A percentile compares a stretch with the other conserved stretches of the same genome.
Evolutionary conservation across 352 stramenopile species (phyloP).

Genomic region (Phytopythium montanum): DNA sequence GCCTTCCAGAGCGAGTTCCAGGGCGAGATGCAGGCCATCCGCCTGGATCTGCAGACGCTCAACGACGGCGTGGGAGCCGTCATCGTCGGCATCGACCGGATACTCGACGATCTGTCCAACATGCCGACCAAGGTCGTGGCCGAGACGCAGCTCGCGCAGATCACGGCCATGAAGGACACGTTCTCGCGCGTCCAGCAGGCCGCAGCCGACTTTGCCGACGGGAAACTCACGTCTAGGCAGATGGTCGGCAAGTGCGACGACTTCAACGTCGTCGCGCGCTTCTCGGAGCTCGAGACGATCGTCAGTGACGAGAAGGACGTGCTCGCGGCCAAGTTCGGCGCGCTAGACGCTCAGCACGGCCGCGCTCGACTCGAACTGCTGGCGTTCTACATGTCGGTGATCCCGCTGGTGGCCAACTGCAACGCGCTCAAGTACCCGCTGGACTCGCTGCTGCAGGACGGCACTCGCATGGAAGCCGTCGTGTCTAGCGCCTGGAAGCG

Average conservation of each 20-base stretch:
- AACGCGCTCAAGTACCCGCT: conserved; percentile 49
- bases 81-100: conserved; percentile 30
- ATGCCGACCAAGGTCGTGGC: conserved; percentile 37
- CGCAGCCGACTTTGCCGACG: conserved; percentile 26
- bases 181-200: conserved; percentile 29
- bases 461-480: conserved; percentile 19
- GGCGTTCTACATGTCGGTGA: conserved; percentile 40
- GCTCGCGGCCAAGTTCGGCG: conserved; percentile 28
- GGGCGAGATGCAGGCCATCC: conserved; percentile 24
- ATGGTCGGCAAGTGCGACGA: conserved; percentile 50
- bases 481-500: conserved; percentile 18
- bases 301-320: conserved; percentile 32
- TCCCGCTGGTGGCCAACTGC: conserved; percentile 43
- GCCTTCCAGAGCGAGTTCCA: conserved; percentile 22
- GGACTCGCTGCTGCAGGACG: conserved; percentile 30
- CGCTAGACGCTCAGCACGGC: conserved; percentile 20
- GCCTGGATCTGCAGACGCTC: conserved; percentile 19
- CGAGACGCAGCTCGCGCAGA: conserved; percentile 42
- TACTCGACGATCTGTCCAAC: conserved; percentile 31
- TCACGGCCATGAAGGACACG: conserved; percentile 48
- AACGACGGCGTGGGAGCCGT: conserved; percentile 22
- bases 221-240: conserved; percentile 29
- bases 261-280: conserved; percentile 32
- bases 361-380: conserved; percentile 27
- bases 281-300: conserved; percentile 47